These are phyloP conservation scores for Symbiodinium pilosum DNA, from an alignment of 73 alveolate genomes.

Conservation along the genomic window DNA sequence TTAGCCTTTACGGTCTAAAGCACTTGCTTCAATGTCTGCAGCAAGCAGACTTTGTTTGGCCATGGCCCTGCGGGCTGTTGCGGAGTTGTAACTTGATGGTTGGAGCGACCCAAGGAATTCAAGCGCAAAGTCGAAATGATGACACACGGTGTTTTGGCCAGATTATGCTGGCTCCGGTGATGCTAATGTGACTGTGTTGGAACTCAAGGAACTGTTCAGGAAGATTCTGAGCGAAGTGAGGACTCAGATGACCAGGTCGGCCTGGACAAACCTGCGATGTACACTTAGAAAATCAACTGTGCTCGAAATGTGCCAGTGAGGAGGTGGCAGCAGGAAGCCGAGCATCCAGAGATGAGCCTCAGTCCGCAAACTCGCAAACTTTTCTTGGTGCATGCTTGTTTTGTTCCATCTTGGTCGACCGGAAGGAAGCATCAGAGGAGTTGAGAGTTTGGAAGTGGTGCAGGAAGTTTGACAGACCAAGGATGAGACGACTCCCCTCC, in stretches of 20 bases:
- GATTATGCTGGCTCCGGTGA: no score
- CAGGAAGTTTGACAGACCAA: background rate
- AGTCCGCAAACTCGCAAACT: background rate
- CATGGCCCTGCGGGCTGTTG: no score
- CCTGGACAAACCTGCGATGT: background rate
- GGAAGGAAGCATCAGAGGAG: no score
- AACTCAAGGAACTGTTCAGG: background rate
- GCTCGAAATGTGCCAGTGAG: background rate
- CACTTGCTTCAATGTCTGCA: background rate
- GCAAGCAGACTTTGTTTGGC: no score
- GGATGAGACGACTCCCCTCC: background rate
- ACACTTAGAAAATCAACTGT: no score
- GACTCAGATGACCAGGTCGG: constrained; percentile 9
- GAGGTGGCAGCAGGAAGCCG: background rate
- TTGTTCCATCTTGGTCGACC: no score
- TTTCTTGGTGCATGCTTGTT: background rate
- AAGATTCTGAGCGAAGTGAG: background rate
- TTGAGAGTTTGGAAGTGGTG: no score
- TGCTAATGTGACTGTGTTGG: no score
- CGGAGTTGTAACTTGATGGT: no score
- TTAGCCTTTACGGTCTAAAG: background rate
- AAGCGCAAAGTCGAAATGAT: constrained; percentile 74
- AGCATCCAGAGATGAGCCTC: background rate
- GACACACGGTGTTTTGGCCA: constrained; percentile 39
- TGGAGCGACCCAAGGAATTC: constrained; percentile 45